Conservation (phyloP, 2,329 filamentous ascomycete species). For the Ascomycota sp. region DNA sequence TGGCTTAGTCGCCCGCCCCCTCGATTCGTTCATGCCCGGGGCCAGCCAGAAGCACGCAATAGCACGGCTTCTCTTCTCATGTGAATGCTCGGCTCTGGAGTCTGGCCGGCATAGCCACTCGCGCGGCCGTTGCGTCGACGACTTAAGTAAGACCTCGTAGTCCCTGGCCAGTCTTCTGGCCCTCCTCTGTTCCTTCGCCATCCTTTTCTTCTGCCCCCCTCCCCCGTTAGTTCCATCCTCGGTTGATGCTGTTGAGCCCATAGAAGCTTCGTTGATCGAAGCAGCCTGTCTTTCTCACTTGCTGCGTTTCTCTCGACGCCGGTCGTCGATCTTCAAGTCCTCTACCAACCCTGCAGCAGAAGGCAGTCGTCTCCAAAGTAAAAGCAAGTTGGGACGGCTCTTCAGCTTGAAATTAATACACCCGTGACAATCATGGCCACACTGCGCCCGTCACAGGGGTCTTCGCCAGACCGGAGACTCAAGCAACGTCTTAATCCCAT, state of each 20-base stretch:
- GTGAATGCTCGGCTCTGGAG: too few relatives aligned
- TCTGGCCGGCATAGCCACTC: too few relatives aligned
- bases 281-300: slow-evolving; percentile 18
- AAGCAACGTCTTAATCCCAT: slow-evolving; percentile 38
- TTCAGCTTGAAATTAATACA: too few relatives aligned
- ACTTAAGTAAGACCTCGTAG: slow-evolving; percentile 9
- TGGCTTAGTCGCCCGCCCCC: too few relatives aligned
- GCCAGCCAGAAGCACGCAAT: too few relatives aligned
- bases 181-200: slow-evolving; percentile 8
- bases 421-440: slow-evolving; percentile 31
- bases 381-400: too few relatives aligned
- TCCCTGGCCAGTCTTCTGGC: slow-evolving; percentile 9
- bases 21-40: too few relatives aligned
- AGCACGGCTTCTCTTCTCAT: too few relatives aligned
- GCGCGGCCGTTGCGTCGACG: neutral
- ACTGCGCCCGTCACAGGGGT: slow-evolving; percentile 11
- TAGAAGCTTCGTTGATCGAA: slow-evolving; percentile 22
- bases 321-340: slow-evolving; percentile 16
- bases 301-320: slow-evolving; percentile 10
- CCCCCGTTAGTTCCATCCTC: slow-evolving; percentile 4
- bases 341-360: too few relatives aligned
- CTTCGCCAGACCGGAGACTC: slow-evolving; percentile 33
- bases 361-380: too few relatives aligned
- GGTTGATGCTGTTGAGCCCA: slow-evolving; percentile 8
- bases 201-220: slow-evolving; percentile 14